These are phyloP conservation scores for Laetiporus sulphureus DNA, from an alignment of 1,284 basidiomycete species.

Conservation along the genomic window DNA sequence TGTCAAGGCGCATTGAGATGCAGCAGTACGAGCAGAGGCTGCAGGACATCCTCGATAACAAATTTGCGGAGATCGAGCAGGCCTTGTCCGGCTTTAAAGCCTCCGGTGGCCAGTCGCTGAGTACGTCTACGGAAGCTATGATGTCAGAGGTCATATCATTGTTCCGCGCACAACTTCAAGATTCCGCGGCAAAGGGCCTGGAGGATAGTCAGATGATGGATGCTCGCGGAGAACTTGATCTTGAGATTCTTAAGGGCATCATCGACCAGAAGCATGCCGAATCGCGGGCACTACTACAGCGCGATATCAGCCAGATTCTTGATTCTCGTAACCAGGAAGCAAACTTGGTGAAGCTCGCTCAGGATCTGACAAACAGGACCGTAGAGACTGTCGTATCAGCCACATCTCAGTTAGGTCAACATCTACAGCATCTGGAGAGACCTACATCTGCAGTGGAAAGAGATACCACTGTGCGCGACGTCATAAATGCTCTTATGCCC, in stretches of 20 bases:
- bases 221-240: constrained; percentile 69
- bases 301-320: constrained; percentile 45
- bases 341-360: constrained; percentile 34
- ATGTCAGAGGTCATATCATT: constrained; percentile 60
- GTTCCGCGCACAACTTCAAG: constrained; percentile 60
- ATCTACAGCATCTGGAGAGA: constrained; percentile 46
- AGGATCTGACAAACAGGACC: constrained; percentile 49
- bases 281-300: constrained; percentile 47
- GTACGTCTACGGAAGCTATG: constrained; percentile 46
- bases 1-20: constrained; percentile 50
- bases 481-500: constrained; percentile 56
- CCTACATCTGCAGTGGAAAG: constrained; percentile 39
- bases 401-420: constrained; percentile 53
- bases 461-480: constrained; percentile 48
- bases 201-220: constrained; percentile 67
- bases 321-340: constrained; percentile 19
- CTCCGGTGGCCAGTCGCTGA: constrained; percentile 23
- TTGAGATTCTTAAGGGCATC: constrained; percentile 64
- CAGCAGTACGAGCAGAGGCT: constrained; percentile 54
- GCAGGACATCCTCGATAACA: constrained; percentile 57
- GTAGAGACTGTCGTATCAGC: constrained; percentile 51
- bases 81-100: background rate
- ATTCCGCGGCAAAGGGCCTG: constrained; percentile 47
- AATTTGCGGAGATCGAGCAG: constrained; percentile 36
- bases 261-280: constrained; percentile 64